Evolutionary conservation across 805 yeast species (phyloP).

Genomic region (Cyberlindnera nakhonratchasimensis): DNA sequence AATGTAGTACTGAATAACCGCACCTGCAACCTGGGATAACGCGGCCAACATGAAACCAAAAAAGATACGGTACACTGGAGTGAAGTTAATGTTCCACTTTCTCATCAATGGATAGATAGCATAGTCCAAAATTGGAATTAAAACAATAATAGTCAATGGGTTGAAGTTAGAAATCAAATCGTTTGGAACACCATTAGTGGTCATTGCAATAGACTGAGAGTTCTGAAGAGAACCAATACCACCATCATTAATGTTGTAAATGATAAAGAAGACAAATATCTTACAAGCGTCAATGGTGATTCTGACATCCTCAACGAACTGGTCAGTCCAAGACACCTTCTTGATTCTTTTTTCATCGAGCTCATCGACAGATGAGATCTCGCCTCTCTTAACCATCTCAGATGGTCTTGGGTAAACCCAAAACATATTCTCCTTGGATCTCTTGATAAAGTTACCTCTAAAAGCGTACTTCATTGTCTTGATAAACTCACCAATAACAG

Average conservation of each 20-base stretch:
- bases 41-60: slow-evolving; percentile 68
- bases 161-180: slow-evolving; percentile 75
- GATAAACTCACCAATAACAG: slow-evolving; percentile 42
- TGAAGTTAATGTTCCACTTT: slow-evolving; percentile 47
- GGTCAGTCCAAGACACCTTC: slow-evolving; percentile 53
- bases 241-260: slow-evolving; percentile 72
- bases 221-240: slow-evolving; percentile 46
- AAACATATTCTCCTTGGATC: slow-evolving; percentile 38
- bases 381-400: slow-evolving; percentile 42
- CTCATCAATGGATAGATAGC: slow-evolving; percentile 53
- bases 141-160: slow-evolving; percentile 71
- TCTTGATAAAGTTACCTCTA: slow-evolving; percentile 40
- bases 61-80: slow-evolving; percentile 68
- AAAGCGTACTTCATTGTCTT: slow-evolving; percentile 40
- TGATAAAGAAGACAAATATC: slow-evolving; percentile 66
- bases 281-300: slow-evolving; percentile 68
- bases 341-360: slow-evolving; percentile 25
- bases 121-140: slow-evolving; percentile 68
- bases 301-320: slow-evolving; percentile 68
- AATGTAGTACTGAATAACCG: slow-evolving; percentile 63
- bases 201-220: slow-evolving; percentile 67
- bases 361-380: slow-evolving; percentile 17
- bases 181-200: slow-evolving; percentile 73
- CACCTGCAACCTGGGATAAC: slow-evolving; percentile 30
- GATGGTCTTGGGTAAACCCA: slow-evolving; percentile 63